Conservation (phyloP, 2,329 filamentous ascomycete genomes). For the Dactylonectria estremocensis region DNA sequence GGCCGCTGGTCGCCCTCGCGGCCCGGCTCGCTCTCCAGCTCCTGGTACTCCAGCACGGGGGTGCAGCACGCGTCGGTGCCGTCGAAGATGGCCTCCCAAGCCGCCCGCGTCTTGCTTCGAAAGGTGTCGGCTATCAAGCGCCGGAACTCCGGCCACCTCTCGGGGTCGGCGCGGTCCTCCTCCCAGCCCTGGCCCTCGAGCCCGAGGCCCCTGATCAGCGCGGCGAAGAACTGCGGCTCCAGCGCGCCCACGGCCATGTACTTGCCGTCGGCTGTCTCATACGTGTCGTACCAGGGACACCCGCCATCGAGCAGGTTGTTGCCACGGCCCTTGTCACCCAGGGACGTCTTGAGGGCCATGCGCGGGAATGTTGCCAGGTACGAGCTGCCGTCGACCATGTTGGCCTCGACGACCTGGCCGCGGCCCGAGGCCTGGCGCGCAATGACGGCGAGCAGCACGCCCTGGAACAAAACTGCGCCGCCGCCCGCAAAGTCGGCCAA, state of each 20-base stretch:
- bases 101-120: slow-evolving; percentile 75
- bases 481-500: slow-evolving; percentile 94
- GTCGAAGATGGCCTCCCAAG: slow-evolving; percentile 92
- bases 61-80: slow-evolving; percentile 93
- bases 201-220: slow-evolving; percentile 76
- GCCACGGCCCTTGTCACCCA: slow-evolving; percentile 77
- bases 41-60: slow-evolving; percentile 84
- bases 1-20: slow-evolving; percentile 80
- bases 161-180: slow-evolving; percentile 70
- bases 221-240: slow-evolving; percentile 87
- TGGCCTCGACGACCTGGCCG: slow-evolving; percentile 93
- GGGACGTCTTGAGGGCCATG: slow-evolving; percentile 72
- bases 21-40: slow-evolving; percentile 71
- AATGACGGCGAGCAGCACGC: slow-evolving; percentile 85
- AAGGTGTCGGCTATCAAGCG: slow-evolving; percentile 75
- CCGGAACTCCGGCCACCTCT: slow-evolving; percentile 78
- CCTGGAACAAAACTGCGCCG: slow-evolving; percentile 85
- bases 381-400: slow-evolving; percentile 93
- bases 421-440: slow-evolving; percentile 73
- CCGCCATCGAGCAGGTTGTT: slow-evolving; percentile 87
- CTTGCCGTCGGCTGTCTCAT: slow-evolving; percentile 83
- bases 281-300: slow-evolving; percentile 90
- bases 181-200: slow-evolving; percentile 69
- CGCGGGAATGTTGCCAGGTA: slow-evolving; percentile 87
- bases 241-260: slow-evolving; percentile 93